Evolutionary conservation across 768 basidiomycete species (phyloP), one percentile per base, ranked within the genome.

Genomic region (Pulveroboletus sp.): DNA sequence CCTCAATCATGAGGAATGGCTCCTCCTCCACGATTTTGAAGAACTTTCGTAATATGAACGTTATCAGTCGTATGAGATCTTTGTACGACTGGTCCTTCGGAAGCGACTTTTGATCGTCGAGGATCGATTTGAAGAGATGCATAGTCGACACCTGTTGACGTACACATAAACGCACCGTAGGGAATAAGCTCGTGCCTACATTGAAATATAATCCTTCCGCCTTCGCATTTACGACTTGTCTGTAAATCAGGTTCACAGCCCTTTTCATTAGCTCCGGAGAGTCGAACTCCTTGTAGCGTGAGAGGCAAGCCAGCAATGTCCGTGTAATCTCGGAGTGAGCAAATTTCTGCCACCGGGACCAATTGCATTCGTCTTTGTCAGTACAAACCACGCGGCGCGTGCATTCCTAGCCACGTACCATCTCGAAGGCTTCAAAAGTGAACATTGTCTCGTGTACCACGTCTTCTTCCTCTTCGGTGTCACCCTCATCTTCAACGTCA

Each of bases 161-260:
- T 66, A 55, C 56, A 36, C 43, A 45, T 52, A 32, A 55, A 54
- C 44, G 43, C 30, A n/a, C 35, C 42, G 32, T 26, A 53, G 35
- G 44, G 33, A 14, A 21, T 37, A 43, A 43, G 37, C 27, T 17
- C 8, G 30, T 42, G 67, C 79, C 47, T 52, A 93, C 95, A 71
- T 94, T 91, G 80, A 95, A 99, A 69, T 92, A 98, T 8, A 99
- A 70, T 0, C 87, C 95, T 65, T 98, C 96, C 1, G 93, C 91
- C 66, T 96, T 93, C 14, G 86, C 85, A 59, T 80, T 85, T 53
- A 99, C 82, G 39, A 86, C 93, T 56, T 95, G 91, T 12, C 96
- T 81, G 65, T 98, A 91, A 58, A 99, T 77, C 57, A 99, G 71
- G 57, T 79, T 81, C 31, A 98, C 93, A 35, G 92, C 86, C 41